Base-by-base conservation (phyloP, 306 rosid species). In the Glycyrrhiza uralensis region DNA sequence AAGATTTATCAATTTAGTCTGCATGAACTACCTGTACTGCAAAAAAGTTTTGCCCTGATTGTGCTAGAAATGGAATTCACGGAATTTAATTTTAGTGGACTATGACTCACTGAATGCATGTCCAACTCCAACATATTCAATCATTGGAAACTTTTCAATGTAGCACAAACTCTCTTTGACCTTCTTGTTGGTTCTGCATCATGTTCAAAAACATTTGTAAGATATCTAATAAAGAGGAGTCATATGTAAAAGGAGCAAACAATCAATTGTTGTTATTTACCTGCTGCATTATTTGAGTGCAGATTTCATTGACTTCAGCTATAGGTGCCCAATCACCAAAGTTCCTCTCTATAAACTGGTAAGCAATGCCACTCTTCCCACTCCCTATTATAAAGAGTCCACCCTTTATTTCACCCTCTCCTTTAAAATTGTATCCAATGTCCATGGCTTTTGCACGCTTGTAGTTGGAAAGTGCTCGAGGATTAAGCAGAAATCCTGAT, bases 321-420 rank as follows among this genome's bases (percentile, higher is more conserved):
- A 72, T 3, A 36, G 98, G 98, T 15, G 97, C 90, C 97, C 98
- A 90, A 79, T 93, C 97, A 33, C 98, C 98, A 36, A 93, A 93
- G 68, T 93, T 93, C 63, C 97, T 87, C 86, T 88, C 97, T 20
- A 90, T 85, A 79, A 93, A 93, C 87, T 90, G 92, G 74, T 90
- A 93, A 42, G 96, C 93, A 51, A 93, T 81, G 66, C 98, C 97
- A 75, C 70, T 83, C 76, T 75, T 93, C 52, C 92, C 89, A 39
- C 76, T 71, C 51, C 96, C 96, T 77, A 93, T 46, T 65, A 93
- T 72, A 44, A 82, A 88, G 20, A 93, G 88, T 15, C 98, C 98
- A 29, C 97, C 98, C 78, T 93, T 93, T 64, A 88, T 90, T 82
- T 90, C 93, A 71, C 97, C 98, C 85, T 93, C 92, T 54, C 97